These are phyloP conservation scores for Plectranthus barbatus DNA, from an alignment of 257 asterid genomes.

Conservation along the genomic window DNA sequence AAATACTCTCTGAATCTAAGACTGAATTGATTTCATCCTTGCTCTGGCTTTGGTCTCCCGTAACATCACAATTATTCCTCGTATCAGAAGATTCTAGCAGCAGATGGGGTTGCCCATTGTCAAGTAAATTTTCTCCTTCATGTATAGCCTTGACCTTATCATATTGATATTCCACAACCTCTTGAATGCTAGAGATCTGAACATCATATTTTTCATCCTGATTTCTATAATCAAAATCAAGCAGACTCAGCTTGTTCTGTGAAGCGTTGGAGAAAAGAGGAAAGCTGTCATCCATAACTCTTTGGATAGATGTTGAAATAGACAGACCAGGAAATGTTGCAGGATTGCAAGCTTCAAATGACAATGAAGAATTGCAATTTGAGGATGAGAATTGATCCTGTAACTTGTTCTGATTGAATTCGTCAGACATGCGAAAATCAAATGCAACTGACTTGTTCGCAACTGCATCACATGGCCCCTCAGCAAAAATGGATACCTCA, in stretches of 20 bases:
- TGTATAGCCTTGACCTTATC: constrained; percentile 17
- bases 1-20: constrained; percentile 81
- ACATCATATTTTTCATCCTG: constrained; percentile 19
- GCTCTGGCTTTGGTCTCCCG: constrained; percentile 36
- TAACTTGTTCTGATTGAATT: constrained; percentile 27
- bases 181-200: constrained; percentile 26
- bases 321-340: constrained; percentile 53
- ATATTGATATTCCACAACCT: constrained; percentile 22
- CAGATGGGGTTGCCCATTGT: constrained; percentile 19
- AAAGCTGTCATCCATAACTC: constrained; percentile 64
- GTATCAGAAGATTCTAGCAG: constrained; percentile 28
- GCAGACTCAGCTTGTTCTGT: constrained; percentile 21
- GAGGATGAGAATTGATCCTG: constrained; percentile 15
- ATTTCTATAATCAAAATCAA: constrained; percentile 20
- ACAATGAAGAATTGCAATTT: constrained; percentile 31
- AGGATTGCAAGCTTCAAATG: constrained; percentile 43
- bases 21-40: constrained; percentile 65
- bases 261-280: constrained; percentile 39
- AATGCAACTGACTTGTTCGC: constrained; percentile 15
- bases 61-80: constrained; percentile 22
- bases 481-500: constrained; percentile 19
- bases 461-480: constrained; percentile 24
- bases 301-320: constrained; percentile 51
- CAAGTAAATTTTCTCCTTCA: constrained; percentile 30
- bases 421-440: constrained; percentile 47